Base-by-base conservation (phyloP, 306 rosid genomes). In the Vigna unguiculata region DNA sequence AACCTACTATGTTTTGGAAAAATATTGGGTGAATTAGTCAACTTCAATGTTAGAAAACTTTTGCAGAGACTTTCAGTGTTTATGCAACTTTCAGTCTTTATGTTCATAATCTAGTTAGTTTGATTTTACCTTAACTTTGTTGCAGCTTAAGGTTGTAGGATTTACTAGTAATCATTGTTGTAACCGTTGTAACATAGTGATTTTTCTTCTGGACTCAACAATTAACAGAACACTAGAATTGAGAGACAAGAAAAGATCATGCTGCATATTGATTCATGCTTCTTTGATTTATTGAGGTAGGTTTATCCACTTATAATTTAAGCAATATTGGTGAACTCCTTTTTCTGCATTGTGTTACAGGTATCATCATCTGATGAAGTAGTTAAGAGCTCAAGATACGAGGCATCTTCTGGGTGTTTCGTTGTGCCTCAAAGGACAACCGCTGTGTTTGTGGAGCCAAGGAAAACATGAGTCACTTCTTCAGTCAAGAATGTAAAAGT, bases 381-480 rank as follows among this genome's bases (percentile, higher is more conserved):
- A n/a, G 97, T 89, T 36, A 95, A 82, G 82, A 86, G 80, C 6
- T 92, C 99, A 66, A 82, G 58, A 20, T 92, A 85, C 19, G 87
- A 95, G 77, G 74, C 83, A 19, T 83, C 86, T 48, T 83, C 92
- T 1, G 97, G 96, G 38, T 66, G 93, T 80, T 95, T 92, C 69
- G 77, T 59, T 25, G 87, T 92, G 73, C 93, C 93, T 14, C 66
- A 78, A 55, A 84, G 92, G 80, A 89, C 97, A 11, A 89, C 99
- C 19, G 84, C 90, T 24, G 96, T 95, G 63, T 92, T 92, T 64
- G 92, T 92, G 2, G 91, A 92, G 83, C 86, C 90, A 76, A 87
- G 97, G 77, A 69, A 63, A 9, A 62, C 34, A 16, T 79, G 78
- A 88, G 74, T 16, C 34, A 30, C 64, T 41, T 36, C 45, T 30